Percentiles rank a stretch among this genome's conserved stretches.
phyloP scores from a whole-genome alignment of 2,329 filamentous ascomycete species.

The Ophiostoma triangulosporum region DNA sequence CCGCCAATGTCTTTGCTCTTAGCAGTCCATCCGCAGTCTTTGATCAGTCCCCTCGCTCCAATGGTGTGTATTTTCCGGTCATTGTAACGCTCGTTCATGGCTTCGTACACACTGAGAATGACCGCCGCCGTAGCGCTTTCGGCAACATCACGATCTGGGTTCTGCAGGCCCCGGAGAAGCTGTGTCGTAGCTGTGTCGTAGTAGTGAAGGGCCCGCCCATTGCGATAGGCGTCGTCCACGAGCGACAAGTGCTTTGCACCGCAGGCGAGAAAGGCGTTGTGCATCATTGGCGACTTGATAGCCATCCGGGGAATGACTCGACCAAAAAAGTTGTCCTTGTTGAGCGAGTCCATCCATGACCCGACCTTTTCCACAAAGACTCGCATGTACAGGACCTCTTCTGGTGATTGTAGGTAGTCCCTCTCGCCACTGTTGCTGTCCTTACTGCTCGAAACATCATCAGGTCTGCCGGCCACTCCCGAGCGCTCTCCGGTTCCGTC shows the following conservation, averaged over 20 bases:
- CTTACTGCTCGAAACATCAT: not conserved
- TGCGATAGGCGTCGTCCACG: slow-evolving; percentile 54
- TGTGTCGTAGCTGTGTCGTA: slow-evolving; percentile 76
- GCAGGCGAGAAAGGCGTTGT: slow-evolving; percentile 80
- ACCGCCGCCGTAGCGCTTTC: slow-evolving; percentile 81
- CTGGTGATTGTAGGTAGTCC: slow-evolving; percentile 56
- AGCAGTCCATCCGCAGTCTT: slow-evolving; percentile 81
- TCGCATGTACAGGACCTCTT: slow-evolving; percentile 82
- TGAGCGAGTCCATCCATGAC: slow-evolving; percentile 88
- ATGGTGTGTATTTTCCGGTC: slow-evolving; percentile 84
- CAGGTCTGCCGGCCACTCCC: not conserved
- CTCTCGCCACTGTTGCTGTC: slow-evolving; percentile 23
- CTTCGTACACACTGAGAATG: slow-evolving; percentile 82
- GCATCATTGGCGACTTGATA: slow-evolving; percentile 70
- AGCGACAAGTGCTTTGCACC: slow-evolving; percentile 70
- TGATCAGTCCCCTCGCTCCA: slow-evolving; percentile 71
- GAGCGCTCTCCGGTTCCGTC: not conserved
- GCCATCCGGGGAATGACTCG: slow-evolving; percentile 72
- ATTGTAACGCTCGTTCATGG: slow-evolving; percentile 70
- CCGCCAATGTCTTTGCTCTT: slow-evolving; percentile 64
- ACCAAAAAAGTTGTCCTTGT: slow-evolving; percentile 75
- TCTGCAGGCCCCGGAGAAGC: slow-evolving; percentile 62
- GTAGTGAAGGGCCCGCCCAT: slow-evolving; percentile 45
- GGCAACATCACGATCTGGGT: slow-evolving; percentile 69
- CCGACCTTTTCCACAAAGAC: slow-evolving; percentile 84